Percentiles rank a stretch among this genome's conserved stretches.
Evolutionary conservation across 2,329 filamentous ascomycete genomes (phyloP).

Genomic region (Colletotrichum orbiculare): DNA sequence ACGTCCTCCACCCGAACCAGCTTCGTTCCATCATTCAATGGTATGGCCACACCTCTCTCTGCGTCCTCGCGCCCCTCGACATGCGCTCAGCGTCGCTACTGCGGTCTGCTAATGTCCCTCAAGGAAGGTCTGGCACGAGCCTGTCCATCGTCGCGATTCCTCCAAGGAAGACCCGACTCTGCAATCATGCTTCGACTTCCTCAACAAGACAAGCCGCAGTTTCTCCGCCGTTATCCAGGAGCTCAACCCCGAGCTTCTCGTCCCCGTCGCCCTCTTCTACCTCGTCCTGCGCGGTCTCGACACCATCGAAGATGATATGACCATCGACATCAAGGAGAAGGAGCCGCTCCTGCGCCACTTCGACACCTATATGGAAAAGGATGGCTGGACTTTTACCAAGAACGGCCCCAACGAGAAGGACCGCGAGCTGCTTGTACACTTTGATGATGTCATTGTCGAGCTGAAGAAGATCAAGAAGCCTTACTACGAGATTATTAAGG

Average conservation of each 20-base stretch:
- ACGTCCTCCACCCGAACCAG: constrained; percentile 79
- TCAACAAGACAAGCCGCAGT: constrained; percentile 90
- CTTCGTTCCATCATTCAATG: constrained; percentile 89
- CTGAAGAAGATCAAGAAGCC: constrained; percentile 87
- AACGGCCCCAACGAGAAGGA: constrained; percentile 96
- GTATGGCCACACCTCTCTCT: constrained; percentile 58
- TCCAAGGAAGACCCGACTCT: constrained; percentile 79
- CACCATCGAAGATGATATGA: constrained; percentile 99
- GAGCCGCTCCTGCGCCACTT: constrained; percentile 88
- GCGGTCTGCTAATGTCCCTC: constrained; percentile 21
- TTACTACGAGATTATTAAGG: constrained; percentile 88
- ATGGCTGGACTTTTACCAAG: constrained; percentile 90
- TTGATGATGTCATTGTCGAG: constrained; percentile 86
- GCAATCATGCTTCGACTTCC: constrained; percentile 85
- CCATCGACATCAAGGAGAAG: constrained; percentile 82
- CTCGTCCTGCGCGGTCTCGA: constrained; percentile 91
- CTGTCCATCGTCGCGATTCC: constrained; percentile 85
- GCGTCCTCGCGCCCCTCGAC: not conserved
- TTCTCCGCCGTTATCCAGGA: constrained; percentile 95
- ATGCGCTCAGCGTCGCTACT: not conserved
- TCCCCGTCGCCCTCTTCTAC: constrained; percentile 93
- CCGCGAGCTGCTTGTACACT: constrained; percentile 89
- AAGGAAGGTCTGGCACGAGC: constrained; percentile 97
- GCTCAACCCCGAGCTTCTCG: constrained; percentile 90
- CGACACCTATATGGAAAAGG: constrained; percentile 78